A percentile compares a stretch with the other conserved stretches of the same genome.
These are phyloP conservation scores for Taphrina flavorubra DNA, from an alignment of 1,139 yeast genomes.

Conservation along the genomic window DNA sequence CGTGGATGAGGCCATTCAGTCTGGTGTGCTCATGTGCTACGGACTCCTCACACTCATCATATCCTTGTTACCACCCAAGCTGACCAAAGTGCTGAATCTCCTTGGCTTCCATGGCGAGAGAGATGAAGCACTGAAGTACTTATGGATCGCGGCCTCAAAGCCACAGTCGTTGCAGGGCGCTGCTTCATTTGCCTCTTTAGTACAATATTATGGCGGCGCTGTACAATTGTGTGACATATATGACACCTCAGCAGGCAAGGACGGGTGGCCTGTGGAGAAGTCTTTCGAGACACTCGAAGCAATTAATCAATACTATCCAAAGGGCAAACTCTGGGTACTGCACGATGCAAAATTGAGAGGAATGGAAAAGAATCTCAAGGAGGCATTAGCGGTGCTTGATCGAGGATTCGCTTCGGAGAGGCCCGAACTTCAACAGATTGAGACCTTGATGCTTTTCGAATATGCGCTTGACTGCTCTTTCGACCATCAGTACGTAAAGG, in stretches of 20 bases:
- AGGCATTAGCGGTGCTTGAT: constrained; percentile 70
- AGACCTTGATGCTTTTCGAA: constrained; percentile 83
- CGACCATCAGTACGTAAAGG: constrained; percentile 77
- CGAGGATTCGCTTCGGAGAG: constrained; percentile 55
- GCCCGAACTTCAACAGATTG: constrained; percentile 84
- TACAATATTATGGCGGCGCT: constrained; percentile 84
- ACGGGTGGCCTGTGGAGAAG: constrained; percentile 41
- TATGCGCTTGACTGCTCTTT: constrained; percentile 79
- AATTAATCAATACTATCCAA: constrained; percentile 63
- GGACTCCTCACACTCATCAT: constrained; percentile 64
- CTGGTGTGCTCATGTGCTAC: constrained; percentile 30
- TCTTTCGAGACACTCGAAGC: constrained; percentile 48
- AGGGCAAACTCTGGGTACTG: constrained; percentile 87
- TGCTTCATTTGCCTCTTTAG: constrained; percentile 76
- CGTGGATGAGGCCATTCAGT: constrained; percentile 39
- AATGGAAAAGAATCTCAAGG: constrained; percentile 66
- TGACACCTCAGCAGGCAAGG: constrained; percentile 44
- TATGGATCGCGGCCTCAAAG: constrained; percentile 83
- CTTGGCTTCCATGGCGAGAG: constrained; percentile 91
- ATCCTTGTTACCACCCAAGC: constrained; percentile 87
- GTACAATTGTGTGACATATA: constrained; percentile 87
- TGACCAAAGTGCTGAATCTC: constrained; percentile 83
- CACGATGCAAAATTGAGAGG: constrained; percentile 91
- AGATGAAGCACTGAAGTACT: constrained; percentile 77
- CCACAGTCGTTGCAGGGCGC: constrained; percentile 86